Evolutionary conservation across 1,284 basidiomycete species (phyloP).

Genomic region (Laetiporus sulphureus): DNA sequence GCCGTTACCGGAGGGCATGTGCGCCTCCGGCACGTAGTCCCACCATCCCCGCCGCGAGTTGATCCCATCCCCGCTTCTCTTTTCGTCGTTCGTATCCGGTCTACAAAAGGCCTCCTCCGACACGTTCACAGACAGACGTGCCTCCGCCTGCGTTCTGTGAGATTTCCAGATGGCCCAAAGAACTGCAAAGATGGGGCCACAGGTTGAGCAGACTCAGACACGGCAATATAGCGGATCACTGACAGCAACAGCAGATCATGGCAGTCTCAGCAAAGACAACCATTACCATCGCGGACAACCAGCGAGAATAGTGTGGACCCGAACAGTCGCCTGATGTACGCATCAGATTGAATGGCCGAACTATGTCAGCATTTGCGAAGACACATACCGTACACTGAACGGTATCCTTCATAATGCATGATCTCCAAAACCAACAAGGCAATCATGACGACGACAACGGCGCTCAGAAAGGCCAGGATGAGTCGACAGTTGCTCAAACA

Average conservation of each 20-base stretch:
- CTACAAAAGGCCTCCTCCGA: slow-evolving; percentile 33
- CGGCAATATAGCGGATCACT: slow-evolving; percentile 20
- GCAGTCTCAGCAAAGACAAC: slow-evolving; percentile 46
- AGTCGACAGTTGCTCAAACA: slow-evolving; percentile 52
- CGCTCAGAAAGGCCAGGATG: slow-evolving; percentile 35
- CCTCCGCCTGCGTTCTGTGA: slow-evolving; percentile 41
- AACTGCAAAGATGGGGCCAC: slow-evolving; percentile 33
- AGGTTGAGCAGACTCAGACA: background rate
- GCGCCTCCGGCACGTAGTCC: slow-evolving; percentile 37
- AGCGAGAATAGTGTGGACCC: slow-evolving; percentile 12
- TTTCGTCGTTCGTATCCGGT: slow-evolving; percentile 24
- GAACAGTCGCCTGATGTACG: slow-evolving; percentile 17
- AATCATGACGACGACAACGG: slow-evolving; percentile 37
- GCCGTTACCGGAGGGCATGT: too few species aligned
- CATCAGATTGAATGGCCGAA: slow-evolving; percentile 1
- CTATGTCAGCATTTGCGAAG: background rate
- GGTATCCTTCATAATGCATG: slow-evolving; percentile 29
- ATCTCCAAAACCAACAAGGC: slow-evolving; percentile 38
- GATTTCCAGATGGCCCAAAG: slow-evolving; percentile 52
- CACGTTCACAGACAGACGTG: slow-evolving; percentile 48
- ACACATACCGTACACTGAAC: slow-evolving; percentile 40
- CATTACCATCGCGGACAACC: slow-evolving; percentile 42
- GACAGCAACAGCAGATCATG: slow-evolving; percentile 57
- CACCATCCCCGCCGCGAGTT: slow-evolving; percentile 42
- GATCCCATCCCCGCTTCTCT: slow-evolving; percentile 18